Conservation (phyloP, 495 filamentous ascomycete genomes). For the Oleoguttula mirabilis region DNA sequence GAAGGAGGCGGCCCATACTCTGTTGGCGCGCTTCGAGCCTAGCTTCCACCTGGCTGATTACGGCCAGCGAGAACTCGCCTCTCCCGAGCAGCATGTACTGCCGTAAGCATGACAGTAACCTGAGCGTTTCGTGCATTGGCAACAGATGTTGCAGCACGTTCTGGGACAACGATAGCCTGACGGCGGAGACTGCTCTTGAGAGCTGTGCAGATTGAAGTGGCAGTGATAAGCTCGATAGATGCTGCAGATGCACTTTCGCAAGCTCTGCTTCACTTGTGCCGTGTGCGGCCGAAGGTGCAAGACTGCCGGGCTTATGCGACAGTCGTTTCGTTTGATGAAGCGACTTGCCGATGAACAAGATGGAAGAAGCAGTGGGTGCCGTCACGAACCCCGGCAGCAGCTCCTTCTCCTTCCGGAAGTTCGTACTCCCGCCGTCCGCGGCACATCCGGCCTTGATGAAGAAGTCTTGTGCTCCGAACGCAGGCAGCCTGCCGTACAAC, state of each 20-base stretch:
- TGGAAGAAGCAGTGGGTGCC: constrained; percentile 58
- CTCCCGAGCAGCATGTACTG: constrained; percentile 78
- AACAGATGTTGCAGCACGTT: constrained; percentile 70
- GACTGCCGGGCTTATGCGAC: background rate
- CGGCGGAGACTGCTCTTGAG: constrained; percentile 56
- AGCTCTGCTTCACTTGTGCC: constrained; percentile 30
- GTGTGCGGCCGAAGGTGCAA: background rate
- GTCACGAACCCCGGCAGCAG: constrained; percentile 72
- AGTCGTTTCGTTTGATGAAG: constrained; percentile 47
- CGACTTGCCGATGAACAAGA: constrained; percentile 83
- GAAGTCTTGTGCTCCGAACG: constrained; percentile 64
- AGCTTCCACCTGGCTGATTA: constrained; percentile 68
- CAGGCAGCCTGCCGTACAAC: constrained; percentile 70
- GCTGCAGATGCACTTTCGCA: constrained; percentile 56
- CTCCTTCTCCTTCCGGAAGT: background rate
- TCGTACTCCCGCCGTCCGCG: constrained; percentile 14
- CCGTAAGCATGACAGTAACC: constrained; percentile 63
- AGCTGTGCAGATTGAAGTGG: constrained; percentile 62
- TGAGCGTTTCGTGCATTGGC: constrained; percentile 60
- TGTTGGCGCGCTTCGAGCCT: constrained; percentile 41
- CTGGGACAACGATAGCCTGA: constrained; percentile 68
- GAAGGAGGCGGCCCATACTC: constrained; percentile 18
- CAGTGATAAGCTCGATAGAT: constrained; percentile 56
- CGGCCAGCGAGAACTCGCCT: constrained; percentile 79
- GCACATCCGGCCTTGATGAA: constrained; percentile 48